Base-by-base conservation (phyloP, 1,284 basidiomycete species). In the Tremellales sp. region DNA sequence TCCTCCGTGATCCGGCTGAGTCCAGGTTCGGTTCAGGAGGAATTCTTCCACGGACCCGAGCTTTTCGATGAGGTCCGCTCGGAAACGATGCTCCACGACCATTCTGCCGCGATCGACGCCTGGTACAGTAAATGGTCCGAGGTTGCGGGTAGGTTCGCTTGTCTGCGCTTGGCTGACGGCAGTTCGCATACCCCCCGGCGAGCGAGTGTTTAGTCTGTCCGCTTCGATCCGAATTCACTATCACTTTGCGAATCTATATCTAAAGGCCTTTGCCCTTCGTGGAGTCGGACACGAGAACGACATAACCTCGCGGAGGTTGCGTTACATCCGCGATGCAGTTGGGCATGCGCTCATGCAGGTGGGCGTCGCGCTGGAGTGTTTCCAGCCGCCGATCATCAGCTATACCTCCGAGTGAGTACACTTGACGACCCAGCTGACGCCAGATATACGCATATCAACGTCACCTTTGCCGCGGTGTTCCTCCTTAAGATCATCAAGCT, bases 321-420 rank as follows among this genome's bases (percentile, higher is more conserved):
- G 28, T 21, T 48, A 38, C 27, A 34, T 48, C 5, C 40, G 26
- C 12, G n/a, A 31, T 7, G 18, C 32, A 18, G 31, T 25, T 8
- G 7, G 31, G 32, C 31, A 19, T 14, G 34, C 43, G 14, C 32
- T 43, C 21, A 28, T 19, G 5, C 19, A 21, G n/a, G 34, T 36
- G 18, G 8, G 22, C 10, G 34, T 48, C 9, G 37, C 40, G 18
- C n/a, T 40, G 22, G 19, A 27, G 10, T 31, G 39, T 6, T 43
- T 43, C 21, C 47, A 43, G 16, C 18, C 37, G n/a, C 47, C 47
- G 16, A 40, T 34, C 2, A 44, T 48, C 10, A 26, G 41, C 13
- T 48, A 48, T 39, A 21, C 41, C 8, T 40, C 31, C 16, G 47
- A 48, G 47, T 48, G 34, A 43, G 41, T 48, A 32, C n/a, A 22